Conservation (phyloP, 75 land plant genomes). For the Chamaecyparis obtusa region DNA sequence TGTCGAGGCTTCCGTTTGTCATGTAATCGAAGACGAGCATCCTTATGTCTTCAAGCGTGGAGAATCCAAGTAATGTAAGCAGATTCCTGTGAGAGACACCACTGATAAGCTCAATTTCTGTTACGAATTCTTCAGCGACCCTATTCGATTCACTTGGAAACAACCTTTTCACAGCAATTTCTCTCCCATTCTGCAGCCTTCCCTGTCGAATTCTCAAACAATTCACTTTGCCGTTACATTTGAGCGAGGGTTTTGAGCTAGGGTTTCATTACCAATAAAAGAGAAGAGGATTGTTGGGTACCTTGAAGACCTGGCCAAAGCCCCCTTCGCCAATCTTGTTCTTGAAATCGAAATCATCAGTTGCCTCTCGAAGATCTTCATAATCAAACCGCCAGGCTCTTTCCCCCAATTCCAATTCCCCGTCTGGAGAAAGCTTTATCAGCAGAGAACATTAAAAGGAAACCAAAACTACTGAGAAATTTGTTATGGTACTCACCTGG, state of each 20-base stretch:
- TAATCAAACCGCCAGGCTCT: not conserved
- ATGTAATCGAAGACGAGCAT: slow-evolving; percentile 20
- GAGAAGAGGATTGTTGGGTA: not conserved
- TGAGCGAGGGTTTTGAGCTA: too few species aligned
- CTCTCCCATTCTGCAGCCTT: slow-evolving; percentile 3
- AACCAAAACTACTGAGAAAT: too few species aligned
- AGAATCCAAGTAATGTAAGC: slow-evolving; percentile 15
- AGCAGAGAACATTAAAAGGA: too few species aligned
- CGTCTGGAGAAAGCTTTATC: too few species aligned
- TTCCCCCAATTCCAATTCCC: too few species aligned
- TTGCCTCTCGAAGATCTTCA: not conserved
- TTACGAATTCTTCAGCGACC: slow-evolving; percentile 12
- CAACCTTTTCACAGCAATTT: slow-evolving; percentile 15
- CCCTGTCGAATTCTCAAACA: not conserved
- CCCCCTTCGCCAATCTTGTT: slow-evolving; percentile 17
- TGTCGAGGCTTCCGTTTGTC: slow-evolving; percentile 11
- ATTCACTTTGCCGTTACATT: not conserved
- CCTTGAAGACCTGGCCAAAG: slow-evolving; percentile 15
- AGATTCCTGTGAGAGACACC: slow-evolving; percentile 17
- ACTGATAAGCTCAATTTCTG: slow-evolving; percentile 15
- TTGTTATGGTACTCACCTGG: too few species aligned
- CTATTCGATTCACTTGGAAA: not conserved
- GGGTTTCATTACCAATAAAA: not conserved
- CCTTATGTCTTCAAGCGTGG: not conserved
- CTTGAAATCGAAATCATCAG: not conserved